A percentile compares a stretch with the other conserved stretches of the same genome.
Conservation (phyloP, 2,329 filamentous ascomycete genomes). For the Thielaviopsis populi region DNA sequence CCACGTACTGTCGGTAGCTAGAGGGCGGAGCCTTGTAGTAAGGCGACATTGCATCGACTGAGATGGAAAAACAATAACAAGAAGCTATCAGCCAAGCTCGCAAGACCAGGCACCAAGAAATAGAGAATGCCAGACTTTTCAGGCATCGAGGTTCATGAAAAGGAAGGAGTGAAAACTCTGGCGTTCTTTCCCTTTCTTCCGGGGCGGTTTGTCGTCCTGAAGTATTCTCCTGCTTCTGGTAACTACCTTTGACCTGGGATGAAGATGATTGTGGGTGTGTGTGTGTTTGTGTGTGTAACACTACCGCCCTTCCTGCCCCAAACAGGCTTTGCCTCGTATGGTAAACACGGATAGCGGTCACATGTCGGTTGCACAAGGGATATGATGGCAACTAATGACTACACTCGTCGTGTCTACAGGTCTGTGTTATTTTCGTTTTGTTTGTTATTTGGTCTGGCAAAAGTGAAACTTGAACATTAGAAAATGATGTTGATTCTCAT, state of each 20-base stretch:
- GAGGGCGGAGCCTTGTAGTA: not conserved
- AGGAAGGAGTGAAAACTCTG: not conserved
- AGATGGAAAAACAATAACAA: not conserved
- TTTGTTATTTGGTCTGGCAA: no score
- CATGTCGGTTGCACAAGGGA: not conserved
- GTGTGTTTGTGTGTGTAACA: not conserved
- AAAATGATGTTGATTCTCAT: no score
- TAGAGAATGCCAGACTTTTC: not conserved
- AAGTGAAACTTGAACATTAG: no score
- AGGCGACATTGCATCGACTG: not conserved
- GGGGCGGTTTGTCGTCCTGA: not conserved
- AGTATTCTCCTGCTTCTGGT: not conserved
- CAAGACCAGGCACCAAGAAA: not conserved
- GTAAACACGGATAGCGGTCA: not conserved
- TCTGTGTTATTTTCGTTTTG: no score
- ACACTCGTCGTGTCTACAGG: no score
- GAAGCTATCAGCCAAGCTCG: not conserved
- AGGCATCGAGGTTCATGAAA: not conserved
- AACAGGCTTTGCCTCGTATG: not conserved
- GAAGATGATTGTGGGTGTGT: not conserved
- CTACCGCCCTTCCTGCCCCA: not conserved
- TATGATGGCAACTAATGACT: no score
- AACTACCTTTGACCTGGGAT: not conserved
- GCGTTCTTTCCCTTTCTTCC: no score
- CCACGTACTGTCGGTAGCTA: not conserved